A percentile compares a stretch with the other conserved stretches of the same genome.
These are phyloP conservation scores for Yamadazyma laniorum DNA, from an alignment of 805 yeast species.

Conservation along the genomic window DNA sequence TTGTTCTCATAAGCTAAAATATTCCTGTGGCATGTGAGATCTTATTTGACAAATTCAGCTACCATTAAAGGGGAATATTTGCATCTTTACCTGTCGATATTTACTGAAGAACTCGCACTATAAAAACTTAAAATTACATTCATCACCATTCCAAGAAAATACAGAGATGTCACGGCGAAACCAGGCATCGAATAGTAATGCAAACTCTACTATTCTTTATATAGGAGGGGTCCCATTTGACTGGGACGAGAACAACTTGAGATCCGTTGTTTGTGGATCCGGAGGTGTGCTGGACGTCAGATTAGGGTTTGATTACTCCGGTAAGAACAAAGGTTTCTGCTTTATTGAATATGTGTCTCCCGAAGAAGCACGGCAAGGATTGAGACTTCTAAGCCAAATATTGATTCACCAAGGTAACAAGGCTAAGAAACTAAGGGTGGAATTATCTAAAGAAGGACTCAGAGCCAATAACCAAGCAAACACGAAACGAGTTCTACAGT, in stretches of 20 bases:
- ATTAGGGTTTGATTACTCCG: conserved; percentile 55
- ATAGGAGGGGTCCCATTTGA: conserved; percentile 66
- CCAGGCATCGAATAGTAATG: background rate
- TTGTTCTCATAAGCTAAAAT: too few species aligned
- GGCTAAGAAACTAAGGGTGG: conserved; percentile 51
- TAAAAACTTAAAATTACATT: too few species aligned
- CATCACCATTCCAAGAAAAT: too few species aligned
- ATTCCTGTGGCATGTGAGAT: too few species aligned
- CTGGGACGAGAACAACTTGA: conserved; percentile 65
- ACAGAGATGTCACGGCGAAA: conserved; percentile 3
- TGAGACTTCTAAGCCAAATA: conserved; percentile 43
- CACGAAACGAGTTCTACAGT: conserved; percentile 42
- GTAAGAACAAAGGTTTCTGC: conserved; percentile 65
- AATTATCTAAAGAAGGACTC: conserved; percentile 60
- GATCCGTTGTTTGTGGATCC: conserved; percentile 65
- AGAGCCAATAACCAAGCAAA: conserved; percentile 32
- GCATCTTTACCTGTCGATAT: too few species aligned
- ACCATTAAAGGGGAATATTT: too few species aligned
- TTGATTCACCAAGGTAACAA: conserved; percentile 35
- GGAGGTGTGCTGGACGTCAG: conserved; percentile 71
- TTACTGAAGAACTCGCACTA: too few species aligned
- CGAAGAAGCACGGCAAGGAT: conserved; percentile 52
- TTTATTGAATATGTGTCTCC: conserved; percentile 58
- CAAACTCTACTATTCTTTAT: conserved; percentile 43
- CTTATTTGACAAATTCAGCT: too few species aligned